phyloP scores from a whole-genome alignment of 169 alveolate genomes.

The Cryptosporidium xiaoi region DNA sequence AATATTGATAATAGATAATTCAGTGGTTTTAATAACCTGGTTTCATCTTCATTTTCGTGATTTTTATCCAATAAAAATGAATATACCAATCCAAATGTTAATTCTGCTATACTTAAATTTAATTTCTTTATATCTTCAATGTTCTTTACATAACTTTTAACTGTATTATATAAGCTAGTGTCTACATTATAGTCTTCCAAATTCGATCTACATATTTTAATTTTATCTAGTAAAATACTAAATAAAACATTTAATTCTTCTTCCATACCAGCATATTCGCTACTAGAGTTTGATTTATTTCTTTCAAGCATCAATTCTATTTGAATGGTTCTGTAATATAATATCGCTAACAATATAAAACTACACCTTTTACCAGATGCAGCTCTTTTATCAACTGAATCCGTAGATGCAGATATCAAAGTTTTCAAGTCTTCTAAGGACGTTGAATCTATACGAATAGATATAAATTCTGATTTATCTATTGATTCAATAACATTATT shows the following conservation, averaged over 20 bases:
- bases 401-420: not conserved
- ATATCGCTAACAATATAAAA: not conserved
- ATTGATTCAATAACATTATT: not conserved
- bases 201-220: not conserved
- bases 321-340: slow-evolving; percentile 7
- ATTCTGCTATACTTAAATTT: too few relatives aligned
- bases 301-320: not conserved
- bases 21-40: too few relatives aligned
- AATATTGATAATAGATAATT: too few relatives aligned
- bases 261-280: too few relatives aligned
- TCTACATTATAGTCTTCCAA: not conserved
- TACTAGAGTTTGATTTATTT: not conserved
- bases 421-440: too few relatives aligned
- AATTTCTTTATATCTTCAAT: too few relatives aligned
- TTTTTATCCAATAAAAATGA: too few relatives aligned
- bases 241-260: too few relatives aligned
- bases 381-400: not conserved
- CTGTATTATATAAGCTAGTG: not conserved
- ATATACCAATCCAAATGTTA: too few relatives aligned
- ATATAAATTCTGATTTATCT: not conserved
- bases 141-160: not conserved
- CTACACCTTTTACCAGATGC: not conserved
- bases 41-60: too few relatives aligned
- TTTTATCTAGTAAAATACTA: not conserved
- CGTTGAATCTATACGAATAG: too few relatives aligned